phyloP scores from a whole-genome alignment of 352 stramenopile genomes.

The Thraustotheca clavata region DNA sequence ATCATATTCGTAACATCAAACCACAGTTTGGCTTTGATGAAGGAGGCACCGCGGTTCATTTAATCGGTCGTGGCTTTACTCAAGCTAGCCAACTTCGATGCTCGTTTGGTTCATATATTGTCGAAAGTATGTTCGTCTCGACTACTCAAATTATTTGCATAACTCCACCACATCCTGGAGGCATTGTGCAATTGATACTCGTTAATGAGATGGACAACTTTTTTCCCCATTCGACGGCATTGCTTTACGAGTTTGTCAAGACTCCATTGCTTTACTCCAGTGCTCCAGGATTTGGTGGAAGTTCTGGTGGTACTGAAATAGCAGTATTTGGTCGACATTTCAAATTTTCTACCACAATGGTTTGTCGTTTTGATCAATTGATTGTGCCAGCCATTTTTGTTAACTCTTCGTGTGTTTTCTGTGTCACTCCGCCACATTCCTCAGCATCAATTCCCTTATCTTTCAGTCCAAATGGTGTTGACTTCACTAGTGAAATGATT shows the following conservation, averaged over 20 bases:
- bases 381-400: conserved; percentile 43
- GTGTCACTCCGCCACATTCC: conserved; percentile 38
- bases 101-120: conserved; percentile 45
- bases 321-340: conserved; percentile 57
- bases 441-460: conserved; percentile 28
- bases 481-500: conserved; percentile 31
- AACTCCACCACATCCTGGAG: conserved; percentile 15
- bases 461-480: conserved; percentile 57
- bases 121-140: conserved; percentile 34
- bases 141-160: conserved; percentile 24
- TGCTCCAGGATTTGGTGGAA: conserved; percentile 32
- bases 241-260: conserved; percentile 54
- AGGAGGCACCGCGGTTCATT: conserved; percentile 47
- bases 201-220: conserved; percentile 8
- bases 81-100: conserved; percentile 44
- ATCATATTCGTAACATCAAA: conserved; percentile 39
- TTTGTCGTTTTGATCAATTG: conserved; percentile 47
- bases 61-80: conserved; percentile 49
- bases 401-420: conserved; percentile 47
- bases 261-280: conserved; percentile 36
- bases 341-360: conserved; percentile 32
- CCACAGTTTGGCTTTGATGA: conserved; percentile 34
- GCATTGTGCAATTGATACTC: not conserved
- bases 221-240: not conserved
- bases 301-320: conserved; percentile 47